A percentile compares a stretch with the other conserved stretches of the same genome.
Evolutionary conservation across 106 monocot species (phyloP).

Genomic region (Dendrobium chrysotoxum): DNA sequence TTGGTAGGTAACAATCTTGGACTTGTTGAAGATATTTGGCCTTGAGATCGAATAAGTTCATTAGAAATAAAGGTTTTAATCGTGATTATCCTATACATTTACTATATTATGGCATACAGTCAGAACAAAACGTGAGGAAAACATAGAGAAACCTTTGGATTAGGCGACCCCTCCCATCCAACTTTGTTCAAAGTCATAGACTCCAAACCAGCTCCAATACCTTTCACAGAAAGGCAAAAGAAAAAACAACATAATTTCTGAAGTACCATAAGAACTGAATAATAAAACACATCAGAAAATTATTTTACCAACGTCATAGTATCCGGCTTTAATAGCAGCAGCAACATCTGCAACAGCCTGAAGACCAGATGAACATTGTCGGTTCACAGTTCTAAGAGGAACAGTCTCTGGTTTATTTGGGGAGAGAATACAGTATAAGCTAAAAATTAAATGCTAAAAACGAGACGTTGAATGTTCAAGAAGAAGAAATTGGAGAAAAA

Average conservation of each 20-base stretch:
- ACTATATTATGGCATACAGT: background rate
- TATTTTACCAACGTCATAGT: constrained; percentile 51
- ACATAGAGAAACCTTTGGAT: constrained; percentile 51
- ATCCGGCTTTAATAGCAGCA: constrained; percentile 59
- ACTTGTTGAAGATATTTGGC: constrained; percentile 51
- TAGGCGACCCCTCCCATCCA: constrained; percentile 21
- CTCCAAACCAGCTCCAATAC: constrained; percentile 70
- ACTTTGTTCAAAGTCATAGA: constrained; percentile 48
- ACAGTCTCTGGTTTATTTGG: constrained; percentile 44
- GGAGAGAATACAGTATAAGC: background rate
- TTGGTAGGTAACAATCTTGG: constrained; percentile 73
- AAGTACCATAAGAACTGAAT: background rate
- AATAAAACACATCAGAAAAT: background rate
- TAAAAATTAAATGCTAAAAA: background rate
- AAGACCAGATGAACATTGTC: constrained; percentile 83
- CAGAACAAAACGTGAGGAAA: background rate
- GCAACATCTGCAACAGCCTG: constrained; percentile 85
- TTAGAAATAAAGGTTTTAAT: background rate
- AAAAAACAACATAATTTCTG: background rate
- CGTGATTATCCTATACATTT: background rate
- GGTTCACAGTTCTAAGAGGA: constrained; percentile 66
- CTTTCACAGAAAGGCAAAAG: constrained; percentile 11
- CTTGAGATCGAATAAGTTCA: constrained; percentile 19
- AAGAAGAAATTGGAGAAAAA: background rate
- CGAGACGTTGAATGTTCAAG: background rate